These are phyloP conservation scores for Macrolepiota fuliginosa DNA, from an alignment of 768 basidiomycete genomes.

Conservation along the genomic window DNA sequence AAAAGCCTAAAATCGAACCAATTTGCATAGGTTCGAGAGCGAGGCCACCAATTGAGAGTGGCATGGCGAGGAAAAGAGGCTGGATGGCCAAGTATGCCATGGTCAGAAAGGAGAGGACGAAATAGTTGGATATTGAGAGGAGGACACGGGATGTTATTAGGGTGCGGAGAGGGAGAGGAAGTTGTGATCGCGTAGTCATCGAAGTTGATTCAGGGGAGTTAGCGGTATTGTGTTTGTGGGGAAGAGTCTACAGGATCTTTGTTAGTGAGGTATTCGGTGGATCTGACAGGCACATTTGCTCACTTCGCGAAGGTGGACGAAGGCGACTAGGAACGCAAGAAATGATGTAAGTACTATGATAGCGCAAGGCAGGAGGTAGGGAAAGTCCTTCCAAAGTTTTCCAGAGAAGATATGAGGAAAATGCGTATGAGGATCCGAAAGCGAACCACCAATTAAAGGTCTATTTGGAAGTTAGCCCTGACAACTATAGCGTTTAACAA, in stretches of 20 bases:
- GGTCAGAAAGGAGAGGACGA: conserved; percentile 55
- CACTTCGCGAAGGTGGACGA: conserved; percentile 40
- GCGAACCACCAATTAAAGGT: conserved; percentile 47
- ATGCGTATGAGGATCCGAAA: conserved; percentile 44
- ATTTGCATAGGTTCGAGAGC: conserved; percentile 59
- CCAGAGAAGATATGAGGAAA: conserved; percentile 41
- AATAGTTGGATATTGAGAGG: not conserved
- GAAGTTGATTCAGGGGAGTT: not conserved
- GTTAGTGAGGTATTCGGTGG: not conserved
- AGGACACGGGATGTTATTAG: not conserved
- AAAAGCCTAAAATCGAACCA: conserved; percentile 49
- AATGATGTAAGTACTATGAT: conserved; percentile 30
- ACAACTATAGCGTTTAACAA: not conserved
- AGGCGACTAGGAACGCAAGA: conserved; percentile 27
- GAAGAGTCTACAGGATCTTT: not conserved
- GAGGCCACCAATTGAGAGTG: conserved; percentile 60
- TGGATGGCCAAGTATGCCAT: conserved; percentile 50
- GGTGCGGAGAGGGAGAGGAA: not conserved
- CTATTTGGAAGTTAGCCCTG: conserved; percentile 22
- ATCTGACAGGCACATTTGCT: not conserved
- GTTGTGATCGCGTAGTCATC: not conserved
- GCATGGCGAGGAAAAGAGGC: conserved; percentile 68
- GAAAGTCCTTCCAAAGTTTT: conserved; percentile 45
- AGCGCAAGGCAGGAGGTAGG: conserved; percentile 69
- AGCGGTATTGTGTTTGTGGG: not conserved